Evolutionary conservation across 495 filamentous ascomycete genomes (phyloP).

Genomic region (Penicillium bialowiezense): DNA sequence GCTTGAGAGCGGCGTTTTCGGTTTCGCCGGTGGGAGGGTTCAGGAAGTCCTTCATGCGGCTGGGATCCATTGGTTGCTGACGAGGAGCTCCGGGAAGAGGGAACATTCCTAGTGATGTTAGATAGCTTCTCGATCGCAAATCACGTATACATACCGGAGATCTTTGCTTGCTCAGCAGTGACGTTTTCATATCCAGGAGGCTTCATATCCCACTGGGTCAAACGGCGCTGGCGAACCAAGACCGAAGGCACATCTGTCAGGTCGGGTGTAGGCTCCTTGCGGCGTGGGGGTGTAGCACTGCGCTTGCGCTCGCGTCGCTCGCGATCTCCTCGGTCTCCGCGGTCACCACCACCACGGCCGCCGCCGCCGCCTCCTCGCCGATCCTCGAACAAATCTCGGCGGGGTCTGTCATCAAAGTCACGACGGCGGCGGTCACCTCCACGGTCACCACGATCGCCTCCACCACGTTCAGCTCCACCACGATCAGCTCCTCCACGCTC

Average conservation of each 20-base stretch:
- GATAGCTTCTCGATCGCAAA: neutral
- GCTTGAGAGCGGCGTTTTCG: conserved; percentile 78
- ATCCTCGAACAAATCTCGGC: conserved; percentile 29
- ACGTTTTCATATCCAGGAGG: conserved; percentile 98
- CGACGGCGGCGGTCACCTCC: conserved; percentile 31
- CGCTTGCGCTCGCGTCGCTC: conserved; percentile 64
- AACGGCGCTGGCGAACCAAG: conserved; percentile 75
- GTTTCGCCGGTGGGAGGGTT: conserved; percentile 74
- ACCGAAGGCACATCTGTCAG: conserved; percentile 79
- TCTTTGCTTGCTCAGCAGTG: conserved; percentile 96
- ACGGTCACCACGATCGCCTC: conserved; percentile 32
- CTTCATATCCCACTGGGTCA: conserved; percentile 99
- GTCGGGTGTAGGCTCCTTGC: conserved; percentile 95
- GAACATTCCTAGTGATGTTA: conserved; percentile 71
- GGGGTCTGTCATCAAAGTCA: conserved; percentile 29
- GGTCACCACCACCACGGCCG: conserved; percentile 39
- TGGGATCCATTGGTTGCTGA: conserved; percentile 95
- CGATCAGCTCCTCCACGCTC: no score
- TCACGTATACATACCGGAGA: conserved; percentile 62
- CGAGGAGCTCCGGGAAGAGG: conserved; percentile 92
- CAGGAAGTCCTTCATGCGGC: conserved; percentile 92
- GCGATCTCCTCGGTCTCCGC: conserved; percentile 33
- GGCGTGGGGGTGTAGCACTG: conserved; percentile 75
- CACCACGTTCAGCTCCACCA: no score
- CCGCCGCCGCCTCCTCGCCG: conserved; percentile 23